phyloP scores from a whole-genome alignment of 1,284 basidiomycete species.

The Coriolopsis trogii region DNA sequence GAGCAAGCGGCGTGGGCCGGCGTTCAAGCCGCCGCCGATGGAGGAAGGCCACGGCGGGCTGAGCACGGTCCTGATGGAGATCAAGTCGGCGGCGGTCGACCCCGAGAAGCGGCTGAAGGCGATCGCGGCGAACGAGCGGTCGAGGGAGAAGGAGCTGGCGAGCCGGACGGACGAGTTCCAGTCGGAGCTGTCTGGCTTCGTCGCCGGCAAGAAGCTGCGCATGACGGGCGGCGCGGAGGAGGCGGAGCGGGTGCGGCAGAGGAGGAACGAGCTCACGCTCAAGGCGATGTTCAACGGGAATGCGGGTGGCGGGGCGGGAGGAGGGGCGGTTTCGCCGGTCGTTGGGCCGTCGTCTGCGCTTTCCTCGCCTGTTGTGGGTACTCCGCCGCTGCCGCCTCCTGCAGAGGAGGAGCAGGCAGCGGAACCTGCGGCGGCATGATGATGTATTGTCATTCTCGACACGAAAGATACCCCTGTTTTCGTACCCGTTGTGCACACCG shows the following conservation, averaged over 20 bases:
- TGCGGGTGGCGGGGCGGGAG: too few relatives aligned
- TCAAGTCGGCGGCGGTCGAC: constrained; percentile 81
- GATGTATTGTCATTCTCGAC: too few relatives aligned
- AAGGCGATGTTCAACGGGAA: constrained; percentile 81
- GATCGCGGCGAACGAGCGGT: constrained; percentile 85
- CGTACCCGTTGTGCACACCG: too few relatives aligned
- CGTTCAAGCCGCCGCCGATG: constrained; percentile 58
- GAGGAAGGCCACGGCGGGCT: constrained; percentile 69
- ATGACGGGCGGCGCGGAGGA: constrained; percentile 96
- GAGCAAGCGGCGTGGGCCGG: constrained; percentile 40
- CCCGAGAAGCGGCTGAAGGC: constrained; percentile 85
- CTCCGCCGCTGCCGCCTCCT: background rate
- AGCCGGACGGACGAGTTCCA: constrained; percentile 78
- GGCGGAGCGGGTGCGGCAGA: constrained; percentile 82
- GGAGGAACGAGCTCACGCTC: constrained; percentile 80
- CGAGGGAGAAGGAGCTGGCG: constrained; percentile 74
- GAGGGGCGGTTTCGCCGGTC: constrained; percentile 5
- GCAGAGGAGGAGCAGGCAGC: background rate
- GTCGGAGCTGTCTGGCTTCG: constrained; percentile 82
- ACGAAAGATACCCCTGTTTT: too few relatives aligned
- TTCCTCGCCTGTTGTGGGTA: constrained; percentile 10
- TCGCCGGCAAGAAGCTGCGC: constrained; percentile 81
- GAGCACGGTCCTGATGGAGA: constrained; percentile 84
- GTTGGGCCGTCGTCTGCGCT: constrained; percentile 4
- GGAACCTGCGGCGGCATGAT: background rate